Percentiles rank a stretch among this genome's conserved stretches.
These are phyloP conservation scores for Cryptococcus sp. DNA, from an alignment of 1,284 basidiomycete species.

Conservation along the genomic window DNA sequence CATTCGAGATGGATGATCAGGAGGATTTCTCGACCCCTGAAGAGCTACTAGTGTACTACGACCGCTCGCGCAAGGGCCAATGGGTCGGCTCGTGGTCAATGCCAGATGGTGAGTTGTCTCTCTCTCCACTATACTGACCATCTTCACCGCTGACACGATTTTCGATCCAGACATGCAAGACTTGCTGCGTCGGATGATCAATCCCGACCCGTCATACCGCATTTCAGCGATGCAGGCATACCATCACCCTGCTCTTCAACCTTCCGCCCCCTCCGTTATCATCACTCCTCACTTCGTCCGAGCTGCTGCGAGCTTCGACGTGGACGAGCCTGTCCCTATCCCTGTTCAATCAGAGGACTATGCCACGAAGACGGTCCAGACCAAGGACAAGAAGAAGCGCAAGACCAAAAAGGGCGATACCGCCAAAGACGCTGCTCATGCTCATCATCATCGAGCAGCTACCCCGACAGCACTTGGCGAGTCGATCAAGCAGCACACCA, in stretches of 20 bases:
- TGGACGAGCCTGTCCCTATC: constrained; percentile 11
- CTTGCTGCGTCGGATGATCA: constrained; percentile 47
- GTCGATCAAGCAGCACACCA: constrained; percentile 44
- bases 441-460: constrained; percentile 9
- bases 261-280: constrained; percentile 30
- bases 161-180: constrained; percentile 32
- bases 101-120: constrained; percentile 56
- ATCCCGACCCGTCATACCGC: constrained; percentile 42
- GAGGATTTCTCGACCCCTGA: constrained; percentile 81
- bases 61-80: constrained; percentile 71
- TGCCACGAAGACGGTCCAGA: neutral
- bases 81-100: constrained; percentile 80
- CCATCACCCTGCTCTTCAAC: constrained; percentile 42
- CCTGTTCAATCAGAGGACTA: constrained; percentile 9
- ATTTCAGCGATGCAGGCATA: constrained; percentile 45
- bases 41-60: constrained; percentile 79
- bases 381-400: constrained; percentile 26
- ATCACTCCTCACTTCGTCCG: constrained; percentile 50
- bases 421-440: constrained; percentile 3
- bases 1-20: constrained; percentile 79
- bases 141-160: constrained; percentile 2
- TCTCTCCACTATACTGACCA: neutral
- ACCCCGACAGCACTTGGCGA: constrained; percentile 39
- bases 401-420: constrained; percentile 19
- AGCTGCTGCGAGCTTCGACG: constrained; percentile 29